These are phyloP conservation scores for Mycena venus DNA, from an alignment of 768 basidiomycete species.

Conservation along the genomic window DNA sequence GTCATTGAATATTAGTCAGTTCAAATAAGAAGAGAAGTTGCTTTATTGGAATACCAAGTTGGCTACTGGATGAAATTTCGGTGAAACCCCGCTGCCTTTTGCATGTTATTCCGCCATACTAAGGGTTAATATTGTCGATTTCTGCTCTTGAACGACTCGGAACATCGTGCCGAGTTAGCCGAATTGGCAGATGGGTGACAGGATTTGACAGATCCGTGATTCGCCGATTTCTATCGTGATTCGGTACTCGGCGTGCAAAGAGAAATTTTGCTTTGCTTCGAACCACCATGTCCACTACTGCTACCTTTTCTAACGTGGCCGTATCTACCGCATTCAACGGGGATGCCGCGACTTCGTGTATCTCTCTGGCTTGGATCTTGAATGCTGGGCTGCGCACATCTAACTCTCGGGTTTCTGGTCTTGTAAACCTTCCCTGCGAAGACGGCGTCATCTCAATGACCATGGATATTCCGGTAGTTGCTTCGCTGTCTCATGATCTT, in stretches of 20 bases:
- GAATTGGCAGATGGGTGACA: neutral
- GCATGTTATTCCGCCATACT: neutral
- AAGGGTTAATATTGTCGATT: neutral
- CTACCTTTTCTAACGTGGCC: neutral
- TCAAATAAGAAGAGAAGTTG: no score
- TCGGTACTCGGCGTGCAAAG: neutral
- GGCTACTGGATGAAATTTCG: no score
- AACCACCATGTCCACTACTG: neutral
- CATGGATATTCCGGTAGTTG: constrained; percentile 4
- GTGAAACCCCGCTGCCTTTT: no score
- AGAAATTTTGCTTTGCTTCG: neutral
- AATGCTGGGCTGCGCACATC: constrained; percentile 9
- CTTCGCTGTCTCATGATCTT: constrained; percentile 12
- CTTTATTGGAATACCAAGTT: no score
- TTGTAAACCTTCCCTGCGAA: neutral
- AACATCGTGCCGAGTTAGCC: neutral
- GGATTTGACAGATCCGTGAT: no score
- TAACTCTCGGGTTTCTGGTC: neutral
- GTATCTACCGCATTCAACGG: neutral
- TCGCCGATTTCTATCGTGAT: neutral
- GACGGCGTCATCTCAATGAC: constrained; percentile 6
- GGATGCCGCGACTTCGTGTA: neutral
- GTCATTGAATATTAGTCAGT: no score
- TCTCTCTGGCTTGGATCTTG: constrained; percentile 16
- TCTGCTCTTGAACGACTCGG: neutral